Percentiles rank a stretch among this genome's conserved stretches.
These are phyloP conservation scores for Phytophthora citricola DNA, from an alignment of 352 stramenopile species.

Conservation along the genomic window DNA sequence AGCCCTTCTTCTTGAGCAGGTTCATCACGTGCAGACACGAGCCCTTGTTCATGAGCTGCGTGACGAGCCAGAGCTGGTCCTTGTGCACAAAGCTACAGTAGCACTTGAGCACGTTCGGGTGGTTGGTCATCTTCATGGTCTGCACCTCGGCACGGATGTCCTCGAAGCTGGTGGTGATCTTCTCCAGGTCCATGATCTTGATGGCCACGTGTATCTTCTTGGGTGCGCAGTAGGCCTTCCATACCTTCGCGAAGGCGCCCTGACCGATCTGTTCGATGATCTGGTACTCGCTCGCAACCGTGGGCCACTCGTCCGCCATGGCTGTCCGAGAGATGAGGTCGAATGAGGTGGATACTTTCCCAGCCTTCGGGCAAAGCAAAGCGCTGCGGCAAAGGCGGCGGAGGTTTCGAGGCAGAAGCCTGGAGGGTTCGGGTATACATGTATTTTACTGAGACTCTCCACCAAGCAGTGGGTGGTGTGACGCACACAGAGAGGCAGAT, in stretches of 20 bases:
- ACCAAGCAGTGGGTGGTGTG: slow-evolving; percentile 24
- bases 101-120: slow-evolving; percentile 98
- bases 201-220: slow-evolving; percentile 94
- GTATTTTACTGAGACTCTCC: slow-evolving; percentile 26
- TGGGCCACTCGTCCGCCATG: slow-evolving; percentile 90
- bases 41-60: slow-evolving; percentile 99
- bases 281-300: slow-evolving; percentile 82
- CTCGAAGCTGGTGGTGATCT: slow-evolving; percentile 96
- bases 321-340: slow-evolving; percentile 7
- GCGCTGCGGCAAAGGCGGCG: slow-evolving; percentile 23
- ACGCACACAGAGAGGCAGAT: slow-evolving; percentile 31
- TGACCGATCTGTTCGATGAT: slow-evolving; percentile 93
- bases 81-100: slow-evolving; percentile 98
- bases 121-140: slow-evolving; percentile 98
- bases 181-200: slow-evolving; percentile 99
- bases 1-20: slow-evolving; percentile 90
- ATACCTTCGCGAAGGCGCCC: slow-evolving; percentile 98
- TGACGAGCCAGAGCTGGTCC: slow-evolving; percentile 98
- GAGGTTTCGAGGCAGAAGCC: slow-evolving; percentile 26
- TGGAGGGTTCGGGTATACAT: slow-evolving; percentile 17
- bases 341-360: slow-evolving; percentile 37
- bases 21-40: slow-evolving; percentile 98
- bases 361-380: slow-evolving; percentile 2
- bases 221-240: slow-evolving; percentile 92
- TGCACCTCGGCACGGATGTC: slow-evolving; percentile 95